Conservation (phyloP, 2,329 filamentous ascomycete genomes). For the Paecilomyces niveus region DNA sequence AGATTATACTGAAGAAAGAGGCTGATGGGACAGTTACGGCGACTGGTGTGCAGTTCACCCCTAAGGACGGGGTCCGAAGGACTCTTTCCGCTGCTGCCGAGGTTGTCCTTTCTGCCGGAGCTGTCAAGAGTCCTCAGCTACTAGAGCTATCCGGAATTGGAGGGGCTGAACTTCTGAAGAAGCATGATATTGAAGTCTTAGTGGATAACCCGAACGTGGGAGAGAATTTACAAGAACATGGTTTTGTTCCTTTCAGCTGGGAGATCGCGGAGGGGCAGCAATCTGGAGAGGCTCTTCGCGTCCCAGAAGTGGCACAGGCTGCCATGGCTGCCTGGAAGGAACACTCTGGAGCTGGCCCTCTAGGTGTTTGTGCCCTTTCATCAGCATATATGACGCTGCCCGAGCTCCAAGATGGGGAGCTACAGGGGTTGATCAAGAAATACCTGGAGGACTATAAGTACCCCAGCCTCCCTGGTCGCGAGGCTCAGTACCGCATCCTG, state of each 20-base stretch:
- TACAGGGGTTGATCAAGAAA: not conserved
- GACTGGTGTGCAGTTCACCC: conserved; percentile 38
- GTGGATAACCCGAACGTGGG: conserved; percentile 32
- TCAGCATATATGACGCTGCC: conserved; percentile 3
- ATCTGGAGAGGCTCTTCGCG: not conserved
- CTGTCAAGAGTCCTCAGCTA: conserved; percentile 37
- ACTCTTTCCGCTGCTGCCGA: conserved; percentile 23
- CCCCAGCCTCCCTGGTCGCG: not conserved
- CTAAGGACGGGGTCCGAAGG: not conserved
- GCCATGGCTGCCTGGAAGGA: conserved; percentile 4
- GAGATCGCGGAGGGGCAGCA: conserved; percentile 2
- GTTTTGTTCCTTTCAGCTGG: conserved; percentile 7
- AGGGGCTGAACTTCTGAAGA: conserved; percentile 24
- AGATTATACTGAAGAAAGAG: conserved; percentile 4
- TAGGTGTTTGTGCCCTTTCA: conserved; percentile 1
- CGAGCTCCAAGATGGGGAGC: not conserved
- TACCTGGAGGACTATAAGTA: not conserved
- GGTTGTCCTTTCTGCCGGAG: conserved; percentile 44
- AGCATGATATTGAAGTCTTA: conserved; percentile 28
- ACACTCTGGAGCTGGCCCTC: conserved; percentile 2
- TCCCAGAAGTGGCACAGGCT: conserved; percentile 1
- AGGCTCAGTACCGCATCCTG: not conserved
- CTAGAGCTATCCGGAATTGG: conserved; percentile 44
- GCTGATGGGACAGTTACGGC: conserved; percentile 14
- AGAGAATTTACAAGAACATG: conserved; percentile 26